Conservation (phyloP, 441 rosid genomes). For the Erysimum pusillum region DNA sequence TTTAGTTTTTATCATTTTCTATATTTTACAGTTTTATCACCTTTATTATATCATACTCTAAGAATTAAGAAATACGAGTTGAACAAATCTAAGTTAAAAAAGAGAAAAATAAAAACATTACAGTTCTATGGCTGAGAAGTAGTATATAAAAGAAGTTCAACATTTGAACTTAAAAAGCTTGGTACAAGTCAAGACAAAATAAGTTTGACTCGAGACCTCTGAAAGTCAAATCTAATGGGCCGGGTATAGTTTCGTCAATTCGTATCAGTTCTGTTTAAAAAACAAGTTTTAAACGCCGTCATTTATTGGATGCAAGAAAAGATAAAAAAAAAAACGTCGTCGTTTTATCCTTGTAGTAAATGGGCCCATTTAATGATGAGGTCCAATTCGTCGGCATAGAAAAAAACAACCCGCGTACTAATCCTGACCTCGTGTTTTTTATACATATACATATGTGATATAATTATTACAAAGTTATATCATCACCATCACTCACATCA, state of each 20-base stretch:
- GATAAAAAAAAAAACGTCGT: neutral
- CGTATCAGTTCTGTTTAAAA: neutral
- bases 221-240: constrained; percentile 30
- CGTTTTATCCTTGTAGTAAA: constrained; percentile 33
- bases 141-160: no score
- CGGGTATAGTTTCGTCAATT: neutral
- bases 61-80: no score
- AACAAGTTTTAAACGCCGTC: neutral
- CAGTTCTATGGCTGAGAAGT: no score
- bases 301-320: neutral
- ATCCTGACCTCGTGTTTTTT: constrained; percentile 38
- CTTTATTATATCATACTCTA: no score
- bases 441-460: neutral
- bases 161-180: neutral
- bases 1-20: no score
- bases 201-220: constrained; percentile 12
- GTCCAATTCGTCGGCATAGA: constrained; percentile 42
- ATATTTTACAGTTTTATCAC: no score
- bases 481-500: constrained; percentile 30
- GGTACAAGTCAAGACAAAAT: constrained; percentile 6
- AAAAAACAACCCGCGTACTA: constrained; percentile 22
- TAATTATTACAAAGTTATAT: constrained; percentile 5
- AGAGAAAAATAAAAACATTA: no score
- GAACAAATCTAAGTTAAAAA: no score
- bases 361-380: constrained; percentile 39